phyloP scores from a whole-genome alignment of 2,329 filamentous ascomycete species.

The Ampelomyces quisqualis region DNA sequence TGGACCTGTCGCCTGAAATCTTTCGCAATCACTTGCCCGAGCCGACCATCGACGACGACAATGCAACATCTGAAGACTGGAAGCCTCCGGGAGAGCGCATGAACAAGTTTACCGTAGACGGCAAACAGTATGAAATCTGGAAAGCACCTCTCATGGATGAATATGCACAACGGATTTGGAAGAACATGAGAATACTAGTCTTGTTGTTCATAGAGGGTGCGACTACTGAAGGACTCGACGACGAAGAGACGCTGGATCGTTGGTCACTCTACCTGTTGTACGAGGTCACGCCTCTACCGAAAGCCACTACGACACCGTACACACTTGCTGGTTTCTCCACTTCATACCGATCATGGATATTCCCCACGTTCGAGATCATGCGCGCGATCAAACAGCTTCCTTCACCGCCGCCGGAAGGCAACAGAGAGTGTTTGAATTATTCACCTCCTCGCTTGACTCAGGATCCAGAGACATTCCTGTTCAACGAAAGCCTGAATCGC shows the following conservation, averaged over 20 bases:
- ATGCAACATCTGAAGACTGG: slow-evolving; percentile 46
- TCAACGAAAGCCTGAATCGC: slow-evolving; percentile 45
- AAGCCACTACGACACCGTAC: slow-evolving; percentile 53
- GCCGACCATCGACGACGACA: slow-evolving; percentile 46
- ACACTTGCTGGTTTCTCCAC: slow-evolving; percentile 87
- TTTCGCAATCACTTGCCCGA: slow-evolving; percentile 47
- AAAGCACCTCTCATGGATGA: slow-evolving; percentile 70
- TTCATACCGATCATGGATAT: slow-evolving; percentile 79
- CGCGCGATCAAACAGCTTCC: slow-evolving; percentile 40
- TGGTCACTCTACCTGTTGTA: slow-evolving; percentile 88
- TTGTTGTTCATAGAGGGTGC: slow-evolving; percentile 92
- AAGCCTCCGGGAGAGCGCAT: slow-evolving; percentile 75
- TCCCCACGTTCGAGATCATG: slow-evolving; percentile 50
- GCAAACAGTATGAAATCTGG: slow-evolving; percentile 80
- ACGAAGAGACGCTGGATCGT: slow-evolving; percentile 69
- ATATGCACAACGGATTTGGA: slow-evolving; percentile 68
- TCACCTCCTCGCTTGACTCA: slow-evolving; percentile 27
- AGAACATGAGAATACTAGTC: slow-evolving; percentile 79
- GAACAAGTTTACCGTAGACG: slow-evolving; percentile 61
- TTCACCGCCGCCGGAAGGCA: slow-evolving; percentile 32
- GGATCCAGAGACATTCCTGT: slow-evolving; percentile 33
- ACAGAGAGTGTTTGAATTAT: slow-evolving; percentile 46
- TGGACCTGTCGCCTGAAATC: slow-evolving; percentile 64
- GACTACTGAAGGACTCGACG: slow-evolving; percentile 69
- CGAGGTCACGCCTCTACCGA: slow-evolving; percentile 37